Evolutionary conservation across 2,329 filamentous ascomycete genomes (phyloP), one percentile per base, ranked within the genome.

Genomic region (Nigrospora oryzae): DNA sequence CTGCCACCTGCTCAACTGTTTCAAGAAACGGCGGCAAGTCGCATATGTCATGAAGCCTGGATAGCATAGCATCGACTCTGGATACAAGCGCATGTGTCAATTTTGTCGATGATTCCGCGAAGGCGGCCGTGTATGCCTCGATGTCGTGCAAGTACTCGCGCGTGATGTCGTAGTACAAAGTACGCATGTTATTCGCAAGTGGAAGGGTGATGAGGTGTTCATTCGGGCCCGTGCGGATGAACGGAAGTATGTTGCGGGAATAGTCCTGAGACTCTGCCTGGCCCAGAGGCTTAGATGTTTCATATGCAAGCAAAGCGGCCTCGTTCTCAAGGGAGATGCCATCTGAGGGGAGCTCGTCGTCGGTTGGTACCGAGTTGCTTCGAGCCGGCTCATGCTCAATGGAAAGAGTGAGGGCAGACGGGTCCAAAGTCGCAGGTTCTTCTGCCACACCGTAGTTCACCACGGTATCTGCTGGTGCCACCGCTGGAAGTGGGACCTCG

Each of bases 131-230:
- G 49, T 77, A 80, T 1, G 64, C 60, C 14, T 67, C 60, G n/a
- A 77, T 68, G 1, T 67, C 61, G 7, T 56, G 51, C 46, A 66
- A 68, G 49, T 67, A 65, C 13, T 69, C 62, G 11, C 64, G 55
- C 15, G 83, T 62, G 2, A 68, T 66, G 30, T 73, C 67, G 34
- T 73, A 63, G 49, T 83, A 83, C 14, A 70, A 63, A 3, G 70
- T 67, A 14, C 78, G 70, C 10, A 68, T 64, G 42, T 69, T 75
- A 13, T 75, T 65, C 14, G 75, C 70, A 49, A 83, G 72, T 0
- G 79, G 75, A 1, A 84, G 61, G 1, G 79, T 81, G 31, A 83
- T 61, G 4, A 73, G 51, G 49, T 74, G 74, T 38, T 78, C 72
- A 44, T 63, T 63, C 15, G 53, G 49, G 23, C 58, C 63, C 4